Base-by-base conservation (phyloP, 257 asterid species). In the Jaltomata sinuosa region DNA sequence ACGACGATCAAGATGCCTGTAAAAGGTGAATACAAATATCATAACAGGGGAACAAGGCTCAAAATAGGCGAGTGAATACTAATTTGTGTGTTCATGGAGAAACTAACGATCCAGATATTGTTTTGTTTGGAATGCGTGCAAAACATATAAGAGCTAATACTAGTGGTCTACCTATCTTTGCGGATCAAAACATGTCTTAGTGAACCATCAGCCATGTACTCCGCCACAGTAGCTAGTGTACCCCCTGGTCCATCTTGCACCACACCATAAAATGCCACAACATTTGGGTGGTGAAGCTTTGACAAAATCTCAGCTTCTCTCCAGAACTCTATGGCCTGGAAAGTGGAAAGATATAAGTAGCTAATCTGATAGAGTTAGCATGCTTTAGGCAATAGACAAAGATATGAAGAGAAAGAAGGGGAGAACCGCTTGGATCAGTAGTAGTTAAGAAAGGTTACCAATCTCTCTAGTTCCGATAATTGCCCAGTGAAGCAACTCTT, bases 1-100 rank as follows among this genome's bases (percentile, higher is more conserved):
- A 54, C 98, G 93, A 64, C 92, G 94, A 90, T 95, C 99, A 83
- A 94, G 97, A 84, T 90, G 93, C 90, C 99, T 95, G 91, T 88
- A 79, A 71, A 85, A 87, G 27, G 67, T n/a, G 29, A 53, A 86
- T 25, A 74, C 49, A 22, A n/a, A 84, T 50, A 71, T 12, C 38
- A 42, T 45, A 54, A 85, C 29, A 83, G 45, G 79, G 32, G 40
- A 79, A 69, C 83, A 84, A 29, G 16, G 31, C 8, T 71, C 53
- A 74, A 74, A 72, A 74, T 45, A 45, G 80, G 57, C 42, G 36
- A 40, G 54, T 21, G 54, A 45, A 72, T 69, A 69, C 16, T 49
- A 21, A 14, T 22, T 40, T 72, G 52, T n/a, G n/a, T 22, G 55
- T 42, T 42, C 57, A 22, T 6, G 80, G 80, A 72, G 57, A 72